Percentiles rank a stretch among this genome's conserved stretches.
Conservation (phyloP, 345 rosid species). For the Sonneratia caseolaris region DNA sequence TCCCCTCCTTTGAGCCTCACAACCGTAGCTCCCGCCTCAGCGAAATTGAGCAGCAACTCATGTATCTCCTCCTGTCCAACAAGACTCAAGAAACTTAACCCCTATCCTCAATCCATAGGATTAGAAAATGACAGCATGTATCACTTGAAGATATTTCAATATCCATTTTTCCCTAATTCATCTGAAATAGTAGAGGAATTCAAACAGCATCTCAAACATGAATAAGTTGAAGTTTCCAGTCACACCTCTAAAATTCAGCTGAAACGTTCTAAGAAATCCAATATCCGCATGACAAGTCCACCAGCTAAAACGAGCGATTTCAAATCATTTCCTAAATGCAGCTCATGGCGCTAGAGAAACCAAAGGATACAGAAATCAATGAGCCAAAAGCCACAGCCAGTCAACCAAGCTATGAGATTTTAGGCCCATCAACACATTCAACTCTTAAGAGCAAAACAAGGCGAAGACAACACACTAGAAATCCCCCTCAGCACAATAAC, state of each 20-base stretch:
- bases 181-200: no score
- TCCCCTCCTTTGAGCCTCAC: conserved; percentile 99
- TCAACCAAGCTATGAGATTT: not conserved
- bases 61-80: conserved; percentile 86
- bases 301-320: no score
- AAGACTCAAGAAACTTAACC: conserved; percentile 6
- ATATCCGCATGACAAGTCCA: no score
- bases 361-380: not conserved
- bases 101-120: not conserved
- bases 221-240: no score
- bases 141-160: not conserved
- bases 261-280: no score
- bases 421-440: not conserved
- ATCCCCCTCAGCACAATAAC: not conserved
- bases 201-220: not conserved
- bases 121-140: not conserved
- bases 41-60: conserved; percentile 76
- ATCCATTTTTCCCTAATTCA: not conserved
- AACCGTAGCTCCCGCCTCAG: conserved; percentile 92
- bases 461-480: not conserved
- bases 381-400: not conserved
- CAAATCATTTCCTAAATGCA: no score
- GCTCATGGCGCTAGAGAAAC: no score
- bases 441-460: not conserved
- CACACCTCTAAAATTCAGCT: no score